These are phyloP conservation scores for Zancudomyces culisetae DNA, from an alignment of 371 early-diverging fungal genomes.

Conservation along the genomic window DNA sequence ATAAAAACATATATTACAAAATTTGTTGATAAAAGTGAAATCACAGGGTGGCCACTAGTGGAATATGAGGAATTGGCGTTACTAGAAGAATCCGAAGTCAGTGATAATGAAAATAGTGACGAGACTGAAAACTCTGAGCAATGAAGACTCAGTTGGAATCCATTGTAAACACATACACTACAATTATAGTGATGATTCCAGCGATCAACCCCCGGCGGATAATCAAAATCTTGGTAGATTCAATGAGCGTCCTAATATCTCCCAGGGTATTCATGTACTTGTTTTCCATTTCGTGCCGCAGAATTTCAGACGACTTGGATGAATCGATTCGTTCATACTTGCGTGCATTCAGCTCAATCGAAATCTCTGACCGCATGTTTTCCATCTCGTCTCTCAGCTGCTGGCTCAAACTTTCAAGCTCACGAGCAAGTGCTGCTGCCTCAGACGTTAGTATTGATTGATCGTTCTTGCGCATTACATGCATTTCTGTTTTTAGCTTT, in stretches of 20 bases:
- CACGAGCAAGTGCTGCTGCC: constrained; percentile 47
- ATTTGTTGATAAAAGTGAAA: no score
- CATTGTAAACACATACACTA: constrained; percentile 5
- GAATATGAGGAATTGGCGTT: no score
- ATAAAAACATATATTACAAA: no score
- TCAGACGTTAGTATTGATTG: constrained; percentile 55
- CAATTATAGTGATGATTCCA: constrained; percentile 13
- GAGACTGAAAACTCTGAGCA: no score
- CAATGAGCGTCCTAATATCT: constrained; percentile 69
- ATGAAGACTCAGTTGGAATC: no score
- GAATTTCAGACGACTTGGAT: constrained; percentile 57
- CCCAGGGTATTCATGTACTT: constrained; percentile 58
- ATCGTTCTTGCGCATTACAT: constrained; percentile 69
- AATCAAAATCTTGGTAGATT: constrained; percentile 65
- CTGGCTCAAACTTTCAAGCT: constrained; percentile 56
- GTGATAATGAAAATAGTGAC: no score
- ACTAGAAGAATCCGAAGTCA: no score
- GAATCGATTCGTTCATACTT: constrained; percentile 66
- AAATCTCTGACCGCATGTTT: constrained; percentile 61
- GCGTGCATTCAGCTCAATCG: constrained; percentile 75
- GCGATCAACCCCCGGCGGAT: constrained; percentile 47
- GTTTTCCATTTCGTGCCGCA: constrained; percentile 68
- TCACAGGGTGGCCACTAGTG: no score
- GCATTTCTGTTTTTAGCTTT: constrained; percentile 72
- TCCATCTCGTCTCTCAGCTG: constrained; percentile 52